phyloP scores from a whole-genome alignment of 306 rosid genomes.

The Cucumis hystrix region DNA sequence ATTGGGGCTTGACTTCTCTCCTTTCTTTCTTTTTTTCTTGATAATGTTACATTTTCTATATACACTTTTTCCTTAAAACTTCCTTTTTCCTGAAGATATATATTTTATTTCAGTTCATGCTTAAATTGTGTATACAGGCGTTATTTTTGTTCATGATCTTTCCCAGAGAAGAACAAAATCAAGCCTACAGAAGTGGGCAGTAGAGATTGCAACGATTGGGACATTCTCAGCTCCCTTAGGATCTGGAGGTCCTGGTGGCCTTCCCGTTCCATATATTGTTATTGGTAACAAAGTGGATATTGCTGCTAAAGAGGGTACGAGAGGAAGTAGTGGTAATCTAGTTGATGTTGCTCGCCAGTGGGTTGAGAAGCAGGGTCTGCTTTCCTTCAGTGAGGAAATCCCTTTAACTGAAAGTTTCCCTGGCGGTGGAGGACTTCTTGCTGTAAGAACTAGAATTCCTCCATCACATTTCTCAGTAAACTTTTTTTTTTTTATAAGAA shows the following conservation, averaged over 20 bases:
- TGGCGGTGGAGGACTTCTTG: constrained; percentile 59
- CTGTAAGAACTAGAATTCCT: constrained; percentile 37
- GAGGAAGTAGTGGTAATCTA: constrained; percentile 95
- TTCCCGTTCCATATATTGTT: constrained; percentile 84
- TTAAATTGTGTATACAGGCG: constrained; percentile 51
- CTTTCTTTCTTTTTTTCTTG: background rate
- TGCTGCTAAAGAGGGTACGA: constrained; percentile 80
- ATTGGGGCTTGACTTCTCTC: background rate
- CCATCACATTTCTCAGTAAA: background rate
- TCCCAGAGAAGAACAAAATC: constrained; percentile 90
- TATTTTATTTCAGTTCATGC: background rate
- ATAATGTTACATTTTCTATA: background rate
- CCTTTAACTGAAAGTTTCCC: constrained; percentile 95
- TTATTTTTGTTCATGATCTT: constrained; percentile 97
- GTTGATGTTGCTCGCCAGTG: constrained; percentile 97
- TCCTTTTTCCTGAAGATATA: background rate
- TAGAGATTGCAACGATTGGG: constrained; percentile 81
- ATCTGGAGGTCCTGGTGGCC: constrained; percentile 92
- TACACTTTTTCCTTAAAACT: background rate
- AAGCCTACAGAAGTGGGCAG: constrained; percentile 91
- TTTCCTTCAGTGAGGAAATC: constrained; percentile 93
- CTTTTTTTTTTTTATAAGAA: background rate
- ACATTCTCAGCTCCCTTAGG: constrained; percentile 94
- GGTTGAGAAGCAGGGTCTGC: constrained; percentile 99
- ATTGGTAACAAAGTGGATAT: constrained; percentile 93